phyloP scores from a whole-genome alignment of 2,329 filamentous ascomycete species.

The Fusarium algeriense region DNA sequence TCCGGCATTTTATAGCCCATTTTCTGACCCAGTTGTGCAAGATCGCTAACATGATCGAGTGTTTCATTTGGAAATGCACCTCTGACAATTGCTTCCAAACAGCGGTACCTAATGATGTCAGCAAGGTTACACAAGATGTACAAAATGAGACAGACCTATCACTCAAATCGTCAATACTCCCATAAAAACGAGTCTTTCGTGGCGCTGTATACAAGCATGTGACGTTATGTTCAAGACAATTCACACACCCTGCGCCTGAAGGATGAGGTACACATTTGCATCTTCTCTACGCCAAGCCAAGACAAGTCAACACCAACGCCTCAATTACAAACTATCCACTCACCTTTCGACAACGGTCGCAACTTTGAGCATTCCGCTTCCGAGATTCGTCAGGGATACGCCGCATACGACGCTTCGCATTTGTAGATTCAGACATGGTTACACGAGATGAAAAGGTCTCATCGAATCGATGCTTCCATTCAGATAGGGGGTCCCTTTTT shows the following conservation, averaged over 20 bases:
- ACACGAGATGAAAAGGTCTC: constrained; percentile 9
- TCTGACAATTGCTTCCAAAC: constrained; percentile 53
- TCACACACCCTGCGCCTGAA: constrained; percentile 49
- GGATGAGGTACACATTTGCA: constrained; percentile 53
- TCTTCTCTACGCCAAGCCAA: constrained; percentile 22
- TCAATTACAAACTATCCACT: not conserved
- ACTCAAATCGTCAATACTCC: constrained; percentile 53
- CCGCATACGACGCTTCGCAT: constrained; percentile 47
- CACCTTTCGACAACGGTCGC: constrained; percentile 54
- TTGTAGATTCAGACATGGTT: constrained; percentile 35
- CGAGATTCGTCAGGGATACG: constrained; percentile 53
- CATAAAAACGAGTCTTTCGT: constrained; percentile 54
- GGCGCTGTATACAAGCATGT: constrained; percentile 52
- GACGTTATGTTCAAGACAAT: constrained; percentile 51
- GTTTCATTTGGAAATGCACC: constrained; percentile 51
- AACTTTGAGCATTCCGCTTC: constrained; percentile 53
- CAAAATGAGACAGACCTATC: constrained; percentile 46
- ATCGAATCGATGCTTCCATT: constrained; percentile 37
- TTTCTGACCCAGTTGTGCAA: constrained; percentile 48
- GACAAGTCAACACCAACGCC: not conserved
- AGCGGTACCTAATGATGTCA: constrained; percentile 46
- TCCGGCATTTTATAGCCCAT: constrained; percentile 54
- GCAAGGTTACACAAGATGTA: not conserved
- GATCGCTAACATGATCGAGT: constrained; percentile 47
- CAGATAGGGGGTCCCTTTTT: not conserved